Percentiles rank a stretch among this genome's conserved stretches.
These are phyloP conservation scores for Anacardium occidentale DNA, from an alignment of 345 rosid species.

Conservation along the genomic window DNA sequence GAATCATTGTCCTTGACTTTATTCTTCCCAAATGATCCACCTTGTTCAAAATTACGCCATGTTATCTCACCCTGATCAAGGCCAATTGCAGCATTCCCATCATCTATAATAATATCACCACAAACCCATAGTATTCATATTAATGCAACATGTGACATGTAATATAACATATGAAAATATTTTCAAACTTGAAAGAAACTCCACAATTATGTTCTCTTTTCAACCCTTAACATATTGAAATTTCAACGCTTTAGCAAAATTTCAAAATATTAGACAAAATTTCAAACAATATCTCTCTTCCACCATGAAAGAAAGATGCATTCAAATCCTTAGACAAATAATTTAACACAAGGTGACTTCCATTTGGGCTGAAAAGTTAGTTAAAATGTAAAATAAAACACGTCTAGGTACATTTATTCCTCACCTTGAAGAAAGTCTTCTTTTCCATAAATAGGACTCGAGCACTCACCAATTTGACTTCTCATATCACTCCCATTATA, in stretches of 20 bases:
- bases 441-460: slow-evolving; percentile 24
- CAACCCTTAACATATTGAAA: neutral
- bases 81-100: slow-evolving; percentile 26
- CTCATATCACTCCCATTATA: slow-evolving; percentile 25
- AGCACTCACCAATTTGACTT: slow-evolving; percentile 30
- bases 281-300: neutral
- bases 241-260: neutral
- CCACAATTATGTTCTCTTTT: neutral
- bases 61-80: slow-evolving; percentile 23
- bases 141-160: neutral
- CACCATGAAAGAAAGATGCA: neutral
- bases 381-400: neutral
- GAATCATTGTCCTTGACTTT: slow-evolving; percentile 22
- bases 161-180: neutral
- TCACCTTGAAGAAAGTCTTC: slow-evolving; percentile 42
- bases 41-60: slow-evolving; percentile 26
- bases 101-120: slow-evolving; percentile 30
- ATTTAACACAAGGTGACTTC: neutral
- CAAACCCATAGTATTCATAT: slow-evolving; percentile 21
- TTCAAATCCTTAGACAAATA: neutral
- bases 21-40: slow-evolving; percentile 28
- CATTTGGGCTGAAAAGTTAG: neutral
- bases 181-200: neutral
- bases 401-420: slow-evolving; percentile 16
- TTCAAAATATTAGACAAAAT: neutral